Evolutionary conservation across 2,329 filamentous ascomycete genomes (phyloP), one percentile per base, ranked within the genome.

Genomic region (Fragosphaeria purpurea): DNA sequence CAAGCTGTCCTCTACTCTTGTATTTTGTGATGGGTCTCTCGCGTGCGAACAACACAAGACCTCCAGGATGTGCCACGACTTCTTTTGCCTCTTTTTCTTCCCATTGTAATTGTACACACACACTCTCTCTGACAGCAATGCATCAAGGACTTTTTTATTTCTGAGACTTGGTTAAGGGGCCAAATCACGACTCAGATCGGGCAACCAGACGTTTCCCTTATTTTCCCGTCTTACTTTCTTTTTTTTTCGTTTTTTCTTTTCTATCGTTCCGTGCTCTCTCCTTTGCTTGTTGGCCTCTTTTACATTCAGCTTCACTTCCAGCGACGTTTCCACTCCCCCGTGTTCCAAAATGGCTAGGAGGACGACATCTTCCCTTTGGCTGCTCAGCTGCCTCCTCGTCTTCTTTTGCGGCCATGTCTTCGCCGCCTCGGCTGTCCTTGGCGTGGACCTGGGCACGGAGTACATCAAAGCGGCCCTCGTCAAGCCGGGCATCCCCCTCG

Each of bases 401-500:
- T 57, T 74, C 49, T 72, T 73, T 54, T 67, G 69, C 33, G 62
- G 69, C 44, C 67, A 78, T 57, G 75, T 74, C 41, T 69, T 75
- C 41, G 77, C 77, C 32, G 69, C 70, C 46, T 72, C 88, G 7
- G 88, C 88, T 48, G 90, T 97, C 13, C 74, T 98, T 30, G 93
- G 93, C 56, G 79, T 98, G 61, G 93, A 98, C 69, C 76, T 98
- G 50, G 93, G 93, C 59, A 96, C 93, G 51, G 88, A 95, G 67
- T 96, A 95, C 71, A 86, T 98, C 72, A 98, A 97, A 73, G 91
- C 91, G 33, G 83, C 87, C 11, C 80, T 98, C 41, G 91, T 98
- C 55, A 97, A 97, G 71, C 93, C 93, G 2, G 93, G 93, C 54
- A 91, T 95, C 48, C 93, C 93, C 9, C 87, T 98, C 64, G 93